Base-by-base conservation (phyloP, 2,329 filamentous ascomycete species). In the Colletotrichum sp. region DNA sequence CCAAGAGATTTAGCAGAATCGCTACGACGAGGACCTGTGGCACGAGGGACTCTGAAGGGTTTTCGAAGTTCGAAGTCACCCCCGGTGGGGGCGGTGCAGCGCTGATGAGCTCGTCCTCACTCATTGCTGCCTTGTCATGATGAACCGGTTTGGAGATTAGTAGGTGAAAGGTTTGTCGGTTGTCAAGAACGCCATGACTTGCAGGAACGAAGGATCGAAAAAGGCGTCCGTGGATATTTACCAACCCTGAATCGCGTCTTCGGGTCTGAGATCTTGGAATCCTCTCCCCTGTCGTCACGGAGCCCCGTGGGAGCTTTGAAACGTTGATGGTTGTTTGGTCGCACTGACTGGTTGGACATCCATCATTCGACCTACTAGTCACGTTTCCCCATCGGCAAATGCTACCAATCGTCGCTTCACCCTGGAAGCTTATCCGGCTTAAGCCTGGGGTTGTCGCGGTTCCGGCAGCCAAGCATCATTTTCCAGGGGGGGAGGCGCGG, bases 11-110 rank as follows among this genome's bases (percentile, higher is more conserved):
- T 15, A 76, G 49, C 34, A 74, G 24, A 24, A 74, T 76, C 26
- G 70, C 18, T 24, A 76, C 74, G 59, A 52, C 64, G 13, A 76
- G 64, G 0, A 76, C 74, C 70, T 76, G 74, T 21, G 74, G 74
- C 9, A 76, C 74, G n/a, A 76, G 65, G n/a, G 74, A 68, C 32
- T 76, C 74, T 7, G 64, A 21, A 7, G 67, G 75, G 1, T 71
- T 71, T 6, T 77, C 72, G 62, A 77, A 65, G 66, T 69, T 77
- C 36, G 75, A 34, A n/a, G 30, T 39, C 24, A 75, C 18, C 49
- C 71, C 75, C 21, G 67, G 66, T 26, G 71, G 74, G 49, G 74
- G 70, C 57, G 55, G 44, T 15, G 30, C 62, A 30, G 39, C 55
- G 32, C 52, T 69, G 60, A 39, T 64, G 39, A 68, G 49, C 18